Base-by-base conservation (phyloP, 768 basidiomycete genomes). In the Boletellus emodensis region DNA sequence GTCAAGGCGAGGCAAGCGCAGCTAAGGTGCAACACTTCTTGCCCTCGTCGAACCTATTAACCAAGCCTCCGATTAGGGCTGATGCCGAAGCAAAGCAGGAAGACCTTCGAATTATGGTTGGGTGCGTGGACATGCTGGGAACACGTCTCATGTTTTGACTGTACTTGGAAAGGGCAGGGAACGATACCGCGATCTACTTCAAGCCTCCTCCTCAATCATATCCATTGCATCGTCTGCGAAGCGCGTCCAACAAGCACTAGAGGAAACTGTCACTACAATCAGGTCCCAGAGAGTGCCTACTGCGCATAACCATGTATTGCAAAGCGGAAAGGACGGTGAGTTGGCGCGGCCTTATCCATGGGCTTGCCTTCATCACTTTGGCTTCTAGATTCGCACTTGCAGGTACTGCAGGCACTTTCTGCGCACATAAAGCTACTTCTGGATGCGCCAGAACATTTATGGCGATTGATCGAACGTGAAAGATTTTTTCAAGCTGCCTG, bases 351-450 rank as follows among this genome's bases (percentile, higher is more conserved):
- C 9, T 39, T 49, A 17, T 44, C 47, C 13, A 4, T 11, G 33
- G 30, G 36, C 28, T 34, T 42, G 38, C 48, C 45, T 44, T 53
- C 28, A 44, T 28, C 45, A 6, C 45, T 33, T 44, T 33, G 39
- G 43, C 20, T 20, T 34, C 44, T 38, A 88, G 90, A 91, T 61
- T 68, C 76, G 24, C 84, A 89, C 58, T 64, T 93, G 24, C 79
- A 79, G 49, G 73, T 79, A 12, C 61, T 93, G 37, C 90, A 91
- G 58, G 69, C 82, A 8, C 77, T 94, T 15, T 87, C 93, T 24
- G 90, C 91, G 1, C 91, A 95, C 62, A 76, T 96, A 61, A 95
- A 94, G 65, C 71, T 96, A n/a, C 76, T 96, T 15, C 71, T 96
- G 6, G 94, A 96, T 68, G 85, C 90, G 9, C 92, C 94, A 7